Percentiles rank a stretch among this genome's conserved stretches.
These are phyloP conservation scores for Colletotrichum sansevieriae DNA, from an alignment of 2,329 filamentous ascomycete species.

Conservation along the genomic window DNA sequence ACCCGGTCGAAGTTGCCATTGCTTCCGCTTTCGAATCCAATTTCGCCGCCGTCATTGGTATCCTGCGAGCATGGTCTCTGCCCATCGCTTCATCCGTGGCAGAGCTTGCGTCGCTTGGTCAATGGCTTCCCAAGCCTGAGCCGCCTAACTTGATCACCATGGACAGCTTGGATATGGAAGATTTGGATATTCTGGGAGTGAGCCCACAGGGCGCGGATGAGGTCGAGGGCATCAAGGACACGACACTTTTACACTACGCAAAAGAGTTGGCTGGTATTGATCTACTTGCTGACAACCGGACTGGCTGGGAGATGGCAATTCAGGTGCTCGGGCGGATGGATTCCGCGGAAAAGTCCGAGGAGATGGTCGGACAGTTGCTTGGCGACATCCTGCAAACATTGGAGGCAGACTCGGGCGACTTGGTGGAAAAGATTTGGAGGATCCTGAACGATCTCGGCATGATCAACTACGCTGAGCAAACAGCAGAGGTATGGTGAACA, in stretches of 20 bases:
- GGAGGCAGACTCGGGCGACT: slow-evolving; percentile 75
- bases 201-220: slow-evolving; percentile 70
- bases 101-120: slow-evolving; percentile 85
- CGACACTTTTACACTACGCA: slow-evolving; percentile 82
- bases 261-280: slow-evolving; percentile 71
- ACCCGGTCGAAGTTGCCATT: slow-evolving; percentile 83
- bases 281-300: slow-evolving; percentile 62
- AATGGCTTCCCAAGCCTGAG: slow-evolving; percentile 79
- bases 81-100: slow-evolving; percentile 82
- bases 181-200: slow-evolving; percentile 85
- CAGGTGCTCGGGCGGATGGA: slow-evolving; percentile 86
- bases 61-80: slow-evolving; percentile 85
- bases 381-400: slow-evolving; percentile 71
- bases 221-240: slow-evolving; percentile 79
- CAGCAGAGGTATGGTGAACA: slow-evolving; percentile 77
- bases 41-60: slow-evolving; percentile 78
- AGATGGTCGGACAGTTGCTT: slow-evolving; percentile 80
- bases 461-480: slow-evolving; percentile 81
- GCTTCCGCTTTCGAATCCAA: slow-evolving; percentile 88
- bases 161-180: slow-evolving; percentile 82
- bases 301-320: slow-evolving; percentile 93
- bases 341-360: slow-evolving; percentile 76
- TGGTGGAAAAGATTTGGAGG: slow-evolving; percentile 85
- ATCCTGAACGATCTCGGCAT: slow-evolving; percentile 85
- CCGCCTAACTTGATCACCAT: slow-evolving; percentile 67